A percentile compares a stretch with the other conserved stretches of the same genome.
These are phyloP conservation scores for Amanita muscaria DNA, from an alignment of 768 basidiomycete genomes.

Conservation along the genomic window DNA sequence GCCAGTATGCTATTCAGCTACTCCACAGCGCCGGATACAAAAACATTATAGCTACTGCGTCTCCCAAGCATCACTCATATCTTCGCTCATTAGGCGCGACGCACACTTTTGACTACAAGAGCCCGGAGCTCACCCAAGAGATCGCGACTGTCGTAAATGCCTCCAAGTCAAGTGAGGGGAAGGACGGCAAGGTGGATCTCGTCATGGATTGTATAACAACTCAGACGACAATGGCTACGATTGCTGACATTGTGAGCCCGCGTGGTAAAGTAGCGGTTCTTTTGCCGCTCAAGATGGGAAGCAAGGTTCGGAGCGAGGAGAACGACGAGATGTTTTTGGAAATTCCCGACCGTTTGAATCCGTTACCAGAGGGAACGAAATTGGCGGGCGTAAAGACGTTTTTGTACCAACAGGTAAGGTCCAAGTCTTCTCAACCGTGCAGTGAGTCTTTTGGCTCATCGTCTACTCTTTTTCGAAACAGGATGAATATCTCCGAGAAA, in stretches of 20 bases:
- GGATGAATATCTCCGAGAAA: slow-evolving; percentile 34
- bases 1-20: slow-evolving; percentile 25
- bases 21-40: slow-evolving; percentile 30
- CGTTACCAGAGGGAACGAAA: slow-evolving; percentile 28
- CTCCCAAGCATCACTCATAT: slow-evolving; percentile 21
- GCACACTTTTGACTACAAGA: slow-evolving; percentile 27
- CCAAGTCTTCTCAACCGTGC: not conserved
- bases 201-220: slow-evolving; percentile 28
- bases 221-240: slow-evolving; percentile 23
- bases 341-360: slow-evolving; percentile 25
- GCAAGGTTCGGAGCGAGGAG: slow-evolving; percentile 21
- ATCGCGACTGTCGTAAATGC: slow-evolving; percentile 18
- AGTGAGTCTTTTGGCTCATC: not conserved
- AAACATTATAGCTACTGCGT: slow-evolving; percentile 30
- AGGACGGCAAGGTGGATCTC: slow-evolving; percentile 18
- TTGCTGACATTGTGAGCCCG: slow-evolving; percentile 29
- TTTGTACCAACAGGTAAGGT: slow-evolving; percentile 28
- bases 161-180: too few relatives aligned
- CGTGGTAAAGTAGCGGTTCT: slow-evolving; percentile 34
- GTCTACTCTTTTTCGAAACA: slow-evolving; percentile 11
- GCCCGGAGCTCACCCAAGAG: slow-evolving; percentile 19
- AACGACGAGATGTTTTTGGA: slow-evolving; percentile 24
- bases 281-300: slow-evolving; percentile 38
- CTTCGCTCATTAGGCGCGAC: slow-evolving; percentile 28
- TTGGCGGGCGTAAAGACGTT: slow-evolving; percentile 34